Evolutionary conservation across 768 basidiomycete species (phyloP), one percentile per base, ranked within the genome.

Genomic region (Suillus placidus): DNA sequence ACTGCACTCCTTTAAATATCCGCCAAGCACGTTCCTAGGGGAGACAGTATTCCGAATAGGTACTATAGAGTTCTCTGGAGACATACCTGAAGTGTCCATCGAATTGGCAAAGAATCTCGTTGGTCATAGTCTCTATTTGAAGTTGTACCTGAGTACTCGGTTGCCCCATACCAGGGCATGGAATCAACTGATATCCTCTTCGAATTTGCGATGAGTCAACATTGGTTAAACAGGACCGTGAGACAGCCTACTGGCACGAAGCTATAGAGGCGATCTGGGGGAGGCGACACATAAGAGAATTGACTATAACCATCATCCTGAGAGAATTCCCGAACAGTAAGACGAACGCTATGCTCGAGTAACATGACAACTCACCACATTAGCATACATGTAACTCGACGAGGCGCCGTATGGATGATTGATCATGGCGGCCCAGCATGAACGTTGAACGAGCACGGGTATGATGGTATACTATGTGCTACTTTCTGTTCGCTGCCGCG

Each of bases 391-490:
- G 40, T 71, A 77, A 54, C 68, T 71, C 18, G 76, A 70, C 32
- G 76, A 66, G 55, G 73, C 69, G 43, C 66, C 73, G 42, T 76
- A 76, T 18, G 74, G 74, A 67, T 76, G 74, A 63, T 70, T 76
- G 69, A 76, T 77, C 66, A 49, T 74, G 67, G 64, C 6, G 40
- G 10, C 40, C 58, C 58, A 60, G 58, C 58, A 60, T 60, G 58
- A 42, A 43, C 26, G 12, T 42, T 60, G 58, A 42, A 43, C 26
- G 12, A 26, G 58, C 18, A 55, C 34, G 20, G 5, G 32, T 54
- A 32, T 20, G 14, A 18, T 4, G 7, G 54, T 35, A 16, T 34
- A 35, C 13, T 51, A 20, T 6, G 32, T 34, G 52, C 18, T 54
- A 10, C 56, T 14, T 30, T 30, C 26, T 18, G 57, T 30, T 40